Evolutionary conservation across 148 eudicot species (phyloP), one percentile per base, ranked within the genome.

Genomic region (Arctostaphylos glauca): DNA sequence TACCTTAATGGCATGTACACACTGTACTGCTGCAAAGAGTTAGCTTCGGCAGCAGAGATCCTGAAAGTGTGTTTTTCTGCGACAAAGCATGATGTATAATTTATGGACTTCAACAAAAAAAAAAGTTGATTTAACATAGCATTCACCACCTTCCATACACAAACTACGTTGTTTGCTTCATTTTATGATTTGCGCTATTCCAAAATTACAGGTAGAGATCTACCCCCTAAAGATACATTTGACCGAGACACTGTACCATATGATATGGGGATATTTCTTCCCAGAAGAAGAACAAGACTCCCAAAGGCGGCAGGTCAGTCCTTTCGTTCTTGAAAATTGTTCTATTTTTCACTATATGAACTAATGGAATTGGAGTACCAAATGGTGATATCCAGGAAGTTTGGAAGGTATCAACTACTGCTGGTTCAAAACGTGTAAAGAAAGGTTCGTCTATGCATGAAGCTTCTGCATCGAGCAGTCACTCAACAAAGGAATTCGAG

Each of bases 251-350:
- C 90, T 96, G 91, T 96, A 93, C 88, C 90, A 89, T 88, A 89
- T 91, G 93, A 94, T 93, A 92, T 96, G 99, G 99, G 97, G 86
- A 81, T 96, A 96, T 86, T 93, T 96, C 86, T 96, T 96, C 86
- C 99, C 99, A 47, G 99, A 94, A 88, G 98, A 96, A 87, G 99
- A 96, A 83, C 98, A 96, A 89, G 99, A 96, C 86, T 94, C 98
- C 83, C 99, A 94, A 81, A 84, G 97, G 83, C 92, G 99, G 67
- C 99, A 96, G 97, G 99, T 96, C 84, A 62, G 91, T 86, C 77
- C n/a, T 74, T 60, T 52, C 21, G 10, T 84, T 50, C 21, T 62
- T 60, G 66, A 60, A 41, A 53, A 10, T 49, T 9, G 10, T 19
- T 3, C 25, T 60, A 58, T 21, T 59, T n/a, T 10, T 70, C 46